Evolutionary conservation across 2,329 filamentous ascomycete genomes (phyloP), one percentile per base, ranked within the genome.

Genomic region (Xylariaceae sp.): DNA sequence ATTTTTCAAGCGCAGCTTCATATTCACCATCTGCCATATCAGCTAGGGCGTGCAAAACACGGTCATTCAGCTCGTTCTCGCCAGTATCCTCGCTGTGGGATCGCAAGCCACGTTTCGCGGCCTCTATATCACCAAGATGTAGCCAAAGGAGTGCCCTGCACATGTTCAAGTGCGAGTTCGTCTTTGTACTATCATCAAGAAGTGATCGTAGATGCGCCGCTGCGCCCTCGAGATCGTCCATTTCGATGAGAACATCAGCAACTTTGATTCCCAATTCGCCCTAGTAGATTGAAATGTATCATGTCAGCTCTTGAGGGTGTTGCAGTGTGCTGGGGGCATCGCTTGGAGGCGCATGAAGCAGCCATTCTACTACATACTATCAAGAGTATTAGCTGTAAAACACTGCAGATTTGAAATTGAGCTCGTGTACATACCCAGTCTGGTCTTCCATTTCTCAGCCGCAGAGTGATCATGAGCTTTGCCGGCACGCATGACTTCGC

Each of bases 161-260:
- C 12, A 77, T 69, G 3, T 69, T 69, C 55, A 79, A 60, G 68
- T 73, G 71, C 3, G 65, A 62, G 14, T 45, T 63, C 62, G 73
- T 63, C 17, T 70, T 63, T 2, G 66, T 64, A 31, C 57, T 61
- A 14, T 66, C 69, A 45, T 67, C 53, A 4, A 53, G 73, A 13
- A 96, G 69, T 3, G 77, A 83, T 17, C 76, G 75, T 2, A 99
- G 73, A 62, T 95, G 90, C 31, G 86, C 76, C 1, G 80, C 83
- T 0, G 93, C 94, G 5, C 89, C 90, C 2, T 88, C 83, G 0
- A 95, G 68, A 66, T 99, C 93, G 9, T 90, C 90, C 85, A 97
- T 95, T 69, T 94, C 89, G 6, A 93, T 78, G 28, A 94, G 72
- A 0, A 87, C 85, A 13, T 81, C 79, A 0, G 82, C 82, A 1